A percentile compares a stretch with the other conserved stretches of the same genome.
Evolutionary conservation across 2,329 filamentous ascomycete genomes (phyloP).

Genomic region (Tolypocladium ophioglossoides): DNA sequence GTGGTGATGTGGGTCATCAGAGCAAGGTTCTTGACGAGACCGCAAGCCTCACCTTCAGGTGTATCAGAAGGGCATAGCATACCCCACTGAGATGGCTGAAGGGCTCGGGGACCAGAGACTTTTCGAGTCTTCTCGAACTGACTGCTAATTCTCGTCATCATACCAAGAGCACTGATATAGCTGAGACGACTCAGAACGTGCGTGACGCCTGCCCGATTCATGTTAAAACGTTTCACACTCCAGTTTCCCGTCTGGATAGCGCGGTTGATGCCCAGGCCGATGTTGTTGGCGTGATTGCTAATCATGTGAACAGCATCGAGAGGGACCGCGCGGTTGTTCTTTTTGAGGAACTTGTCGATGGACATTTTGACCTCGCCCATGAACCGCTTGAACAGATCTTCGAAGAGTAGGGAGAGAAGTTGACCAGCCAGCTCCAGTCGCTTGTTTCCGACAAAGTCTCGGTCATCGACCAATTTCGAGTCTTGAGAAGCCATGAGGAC

Average conservation of each 20-base stretch:
- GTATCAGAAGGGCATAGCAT: slow-evolving; percentile 98
- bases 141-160: slow-evolving; percentile 98
- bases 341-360: slow-evolving; percentile 92
- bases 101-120: slow-evolving; percentile 85
- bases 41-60: slow-evolving; percentile 95
- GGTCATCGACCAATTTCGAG: slow-evolving; percentile 80
- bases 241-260: slow-evolving; percentile 97
- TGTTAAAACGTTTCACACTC: slow-evolving; percentile 96
- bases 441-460: slow-evolving; percentile 98
- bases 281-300: slow-evolving; percentile 72
- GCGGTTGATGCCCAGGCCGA: slow-evolving; percentile 87
- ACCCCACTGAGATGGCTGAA: slow-evolving; percentile 95
- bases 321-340: slow-evolving; percentile 77
- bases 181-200: slow-evolving; percentile 92
- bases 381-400: slow-evolving; percentile 97
- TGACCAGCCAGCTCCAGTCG: slow-evolving; percentile 90
- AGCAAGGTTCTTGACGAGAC: slow-evolving; percentile 93
- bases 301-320: slow-evolving; percentile 84
- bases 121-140: slow-evolving; percentile 99
- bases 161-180: slow-evolving; percentile 92
- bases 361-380: slow-evolving; percentile 80
- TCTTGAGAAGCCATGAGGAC: slow-evolving; percentile 92
- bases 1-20: slow-evolving; percentile 99
- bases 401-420: slow-evolving; percentile 84
- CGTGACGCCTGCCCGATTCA: slow-evolving; percentile 94